Base-by-base conservation (phyloP, 1,139 yeast genomes). In the Sugiyamaella japonica region DNA sequence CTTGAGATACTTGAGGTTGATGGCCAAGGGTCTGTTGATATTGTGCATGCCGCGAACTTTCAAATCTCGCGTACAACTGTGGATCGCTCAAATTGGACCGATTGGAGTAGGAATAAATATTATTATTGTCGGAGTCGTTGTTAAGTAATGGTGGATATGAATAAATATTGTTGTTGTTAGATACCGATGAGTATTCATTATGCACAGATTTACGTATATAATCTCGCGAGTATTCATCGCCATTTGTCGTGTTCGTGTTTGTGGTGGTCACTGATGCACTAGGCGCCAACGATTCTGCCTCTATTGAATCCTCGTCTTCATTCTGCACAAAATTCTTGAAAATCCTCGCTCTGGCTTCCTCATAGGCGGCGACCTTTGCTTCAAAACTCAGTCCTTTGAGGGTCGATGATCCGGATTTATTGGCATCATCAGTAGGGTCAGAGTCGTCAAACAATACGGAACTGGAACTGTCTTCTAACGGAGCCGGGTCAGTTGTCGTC, bases 301-400 rank as follows among this genome's bases (percentile, higher is more conserved):
- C 48, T 7, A 20, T 32, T 20, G 48, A 25, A 1, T 39, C 69
- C 4, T 61, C 70, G 2, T 64, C 68, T 1, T 66, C 73, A 2
- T 65, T 69, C 2, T 69, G 70, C 1, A 31, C 57, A 38, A 58
- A 59, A 17, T 56, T 69, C 23, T 71, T 72, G 63, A 79, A 78
- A 9, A 79, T 79, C 52, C 78, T 69, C 31, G 77, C 79, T 46
- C 83, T 66, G 9, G 78, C 74, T 60, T 72, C 73, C 61, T 72
- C 72, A 61, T 78, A 78, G 20, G 74, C 68, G 9, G 76, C 78
- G 54, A 76, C 78, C 50, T 76, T 61, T 1, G 66, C 62, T 44
- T 63, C 71, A n/a, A 67, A 55, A 3, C 59, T 57, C n/a, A 59
- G 53, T 8, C 61, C 52, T 73, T 74, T 79, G 69, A 70, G 83